These are phyloP conservation scores for Podospora bellae-mahoneyi DNA, from an alignment of 495 filamentous ascomycete species.

Conservation along the genomic window DNA sequence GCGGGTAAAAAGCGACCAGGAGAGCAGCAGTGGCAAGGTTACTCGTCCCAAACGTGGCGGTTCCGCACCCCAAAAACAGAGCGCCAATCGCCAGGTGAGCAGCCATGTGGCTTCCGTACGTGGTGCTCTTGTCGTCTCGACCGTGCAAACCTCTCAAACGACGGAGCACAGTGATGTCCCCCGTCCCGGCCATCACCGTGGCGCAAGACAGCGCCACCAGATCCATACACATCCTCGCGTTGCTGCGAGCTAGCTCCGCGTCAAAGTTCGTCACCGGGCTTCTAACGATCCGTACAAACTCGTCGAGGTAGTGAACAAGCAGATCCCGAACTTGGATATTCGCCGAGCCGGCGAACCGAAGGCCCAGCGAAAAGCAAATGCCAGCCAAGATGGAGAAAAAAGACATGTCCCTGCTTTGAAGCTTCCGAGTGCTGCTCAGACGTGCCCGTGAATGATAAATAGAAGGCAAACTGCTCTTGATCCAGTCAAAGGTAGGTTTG, in stretches of 20 bases:
- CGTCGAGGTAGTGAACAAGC: slow-evolving; percentile 78
- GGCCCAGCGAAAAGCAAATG: slow-evolving; percentile 77
- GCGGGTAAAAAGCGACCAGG: slow-evolving; percentile 88
- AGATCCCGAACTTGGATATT: slow-evolving; percentile 68
- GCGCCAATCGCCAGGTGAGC: slow-evolving; percentile 87
- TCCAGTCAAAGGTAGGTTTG: slow-evolving; percentile 65
- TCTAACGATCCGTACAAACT: slow-evolving; percentile 75
- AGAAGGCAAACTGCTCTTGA: slow-evolving; percentile 66
- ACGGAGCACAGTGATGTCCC: slow-evolving; percentile 86
- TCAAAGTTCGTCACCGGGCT: slow-evolving; percentile 71
- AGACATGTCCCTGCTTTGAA: slow-evolving; percentile 76
- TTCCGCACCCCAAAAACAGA: slow-evolving; percentile 88
- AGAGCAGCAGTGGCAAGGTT: slow-evolving; percentile 81
- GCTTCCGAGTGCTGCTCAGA: slow-evolving; percentile 50
- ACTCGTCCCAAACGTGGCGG: slow-evolving; percentile 85
- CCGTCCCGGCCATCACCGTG: slow-evolving; percentile 92
- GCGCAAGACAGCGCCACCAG: slow-evolving; percentile 74
- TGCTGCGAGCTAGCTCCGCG: slow-evolving; percentile 71
- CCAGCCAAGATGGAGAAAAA: slow-evolving; percentile 91
- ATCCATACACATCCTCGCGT: slow-evolving; percentile 86
- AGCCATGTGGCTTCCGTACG: slow-evolving; percentile 91
- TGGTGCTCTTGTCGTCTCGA: slow-evolving; percentile 75
- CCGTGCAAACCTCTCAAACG: slow-evolving; percentile 84
- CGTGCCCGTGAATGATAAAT: slow-evolving; percentile 56
- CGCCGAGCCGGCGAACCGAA: slow-evolving; percentile 85